Evolutionary conservation across 129 eudicot species (phyloP), one percentile per base, ranked within the genome.

Genomic region (Escallonia rubra): DNA sequence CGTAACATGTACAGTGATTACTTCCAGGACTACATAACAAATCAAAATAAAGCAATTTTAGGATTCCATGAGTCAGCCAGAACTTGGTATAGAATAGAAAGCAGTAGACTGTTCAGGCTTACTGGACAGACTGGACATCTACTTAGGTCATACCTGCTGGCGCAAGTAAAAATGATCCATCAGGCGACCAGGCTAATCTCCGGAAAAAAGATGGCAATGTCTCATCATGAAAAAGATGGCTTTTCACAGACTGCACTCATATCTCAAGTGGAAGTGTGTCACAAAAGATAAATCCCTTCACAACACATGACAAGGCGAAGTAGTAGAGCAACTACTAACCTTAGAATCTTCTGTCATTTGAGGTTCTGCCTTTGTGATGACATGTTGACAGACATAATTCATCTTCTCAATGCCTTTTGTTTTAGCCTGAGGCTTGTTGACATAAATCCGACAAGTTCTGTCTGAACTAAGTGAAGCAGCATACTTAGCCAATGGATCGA

Each of bases 101-200:
- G 34, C 34, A 23, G 0, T 23, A 23, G 34, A 23, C 34, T 23
- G 34, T 1, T 0, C 34, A 23, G 34, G 34, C 34, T 23, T 23
- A 23, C 34, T 23, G 34, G 34, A 23, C 1, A 23, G 34, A 23
- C 34, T 23, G 34, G 34, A 23, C 34, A 23, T 23, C 34, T 23
- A 23, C 34, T 50, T 63, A n/a, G 66, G 39, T 61, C 57, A 72
- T 82, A 94, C 99, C 99, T 84, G 97, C 99, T 16, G 99, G 99
- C 64, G 89, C 87, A 61, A 94, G 88, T 68, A 90, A 82, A 83
- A 94, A 90, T 55, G 97, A 87, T 49, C 99, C 99, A 76, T 94
- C 99, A 57, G 97, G 95, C 46, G 99, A 85, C 99, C 99, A 94
- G 43, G 92, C 69, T 78, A 94, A 79, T 81, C 99, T 90, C 82